Evolutionary conservation across 1,139 yeast genomes (phyloP), one percentile per base, ranked within the genome.

Genomic region (Suhomyces choctaworum): DNA sequence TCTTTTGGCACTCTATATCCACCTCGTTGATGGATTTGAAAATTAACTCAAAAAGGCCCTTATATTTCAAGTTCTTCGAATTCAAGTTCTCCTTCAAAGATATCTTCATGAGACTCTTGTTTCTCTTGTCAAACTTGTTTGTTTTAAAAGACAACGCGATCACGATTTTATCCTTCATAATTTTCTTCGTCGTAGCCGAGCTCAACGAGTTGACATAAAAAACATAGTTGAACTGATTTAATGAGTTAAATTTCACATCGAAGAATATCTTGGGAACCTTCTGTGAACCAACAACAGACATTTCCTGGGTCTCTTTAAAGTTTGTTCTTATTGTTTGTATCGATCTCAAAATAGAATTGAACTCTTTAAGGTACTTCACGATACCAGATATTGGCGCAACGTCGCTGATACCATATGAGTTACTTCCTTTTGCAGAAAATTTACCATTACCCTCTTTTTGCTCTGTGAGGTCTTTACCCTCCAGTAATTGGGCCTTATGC

Each of bases 1-100:
- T 37, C 25, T 29, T 34, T 35, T 37, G 43, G 19, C 36, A 31
- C 23, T 46, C 47, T 8, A 40, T 29, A 29, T 60, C 58, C 27
- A 61, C 44, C 12, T 62, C 69, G 37, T 52, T 57, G 14, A 68
- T 54, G 7, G 60, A 52, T 34, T 60, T 61, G 48, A 66, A 68
- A 1, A 70, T 65, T 39, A 58, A 40, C 42, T 70, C 76, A 47
- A 70, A 69, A 26, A 70, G 52, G 34, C 56, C 56, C 41, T 67
- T 69, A 40, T 64, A 65, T 48, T 66, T 67, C 36, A 66, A 42
- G 43, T 67, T 67, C 45, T 60, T 64, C n/a, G 60, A 51, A 38
- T 61, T 64, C 37, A 66, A 51, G 44, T 66, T 69, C 32, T 68
- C 69, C 32, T 59, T 58, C 51, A 69, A 51, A 8, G 68, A 62